Base-by-base conservation (phyloP, 495 filamentous ascomycete species). In the Corynascus novoguineensis region DNA sequence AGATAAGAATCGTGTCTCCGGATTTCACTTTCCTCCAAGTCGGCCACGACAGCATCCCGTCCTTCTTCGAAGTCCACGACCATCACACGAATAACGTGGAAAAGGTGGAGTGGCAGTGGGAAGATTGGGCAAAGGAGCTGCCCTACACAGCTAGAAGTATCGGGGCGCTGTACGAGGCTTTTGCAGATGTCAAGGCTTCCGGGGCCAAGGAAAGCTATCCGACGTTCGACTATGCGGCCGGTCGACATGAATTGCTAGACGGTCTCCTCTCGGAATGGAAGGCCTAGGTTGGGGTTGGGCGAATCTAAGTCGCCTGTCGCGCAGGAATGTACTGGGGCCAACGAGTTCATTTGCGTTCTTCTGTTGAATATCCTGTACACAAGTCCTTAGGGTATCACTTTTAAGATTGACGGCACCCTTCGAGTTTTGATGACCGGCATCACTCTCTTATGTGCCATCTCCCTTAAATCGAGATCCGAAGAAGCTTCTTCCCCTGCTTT, bases 151-250 rank as follows among this genome's bases (percentile, higher is more conserved):
- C 72, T 5, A 66, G 74, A 52, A 73, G 75, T 61, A 69, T 82
- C 29, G 81, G 64, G 0, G 60, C 70, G 14, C 37, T 83, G 15
- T 83, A 83, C 57, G 78, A 82, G 63, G 71, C 59, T 3, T 77
- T 76, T 56, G 75, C 74, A 4, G 58, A 64, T 31, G 64, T 57
- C 31, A 55, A 48, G 46, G 42, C 17, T 15, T 29, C 15, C 0
- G 61, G 50, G 0, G 51, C 32, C 0, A 11, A 51, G 28, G 49
- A 32, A 34, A 14, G 37, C 22, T 73, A 71, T 62, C 58, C 67
- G 17, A 72, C 66, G 45, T 78, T 81, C 60, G 74, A 71, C 45
- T 55, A 71, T 54, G 68, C 77, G 10, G 59, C 77, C 7, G 59
- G 64, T 57, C 68, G 76, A 50, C 76, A 80, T 59, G 65, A 72